Evolutionary conservation across 306 rosid genomes (phyloP), one percentile per base, ranked within the genome.

Genomic region (Luffa aegyptiaca): DNA sequence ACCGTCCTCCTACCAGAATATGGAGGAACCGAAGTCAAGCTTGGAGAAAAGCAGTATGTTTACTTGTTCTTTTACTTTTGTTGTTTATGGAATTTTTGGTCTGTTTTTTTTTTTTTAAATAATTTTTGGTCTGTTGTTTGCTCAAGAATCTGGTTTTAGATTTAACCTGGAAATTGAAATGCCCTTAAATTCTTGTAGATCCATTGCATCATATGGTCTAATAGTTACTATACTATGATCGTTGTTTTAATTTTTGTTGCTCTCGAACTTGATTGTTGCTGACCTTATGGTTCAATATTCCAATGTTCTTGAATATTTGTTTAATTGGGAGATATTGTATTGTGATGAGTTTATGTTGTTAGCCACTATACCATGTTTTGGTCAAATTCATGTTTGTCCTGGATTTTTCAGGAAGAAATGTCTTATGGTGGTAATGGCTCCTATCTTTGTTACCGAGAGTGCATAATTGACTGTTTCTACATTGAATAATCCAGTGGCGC

Each of bases 11-110:
- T 92, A 69, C 94, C 93, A 59, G 92, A 92, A 78, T 90, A 87
- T 42, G 94, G 97, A 56, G 94, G 94, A 80, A 83, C 89, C 66
- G 90, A 87, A 81, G 93, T 92, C 73, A 92, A 88, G 88, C 97
- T 92, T 39, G 83, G 87, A 35, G 88, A 90, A 49, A 92, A 89
- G 84, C 90, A 92, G 94, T 90, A 90, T 57, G 90, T 82, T 41
- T 77, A 57, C 80, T 20, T 2, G 6, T 56, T 57, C 69, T 37
- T n/a, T 77, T 77, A 3, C 68, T 42, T 26, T 26, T 37, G 5
- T 21, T 37, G 58, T 58, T 59, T 59, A 1, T 53, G 52, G 42
- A 8, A 53, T 8, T 46, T 44, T 66, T 62, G 5, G 53, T 64
- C 46, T 75, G 44, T 78, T 84, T 37, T 36, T 65, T 61, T 26